Base-by-base conservation (phyloP, 2,329 filamentous ascomycete species). In the Trichoderma harzianum region DNA sequence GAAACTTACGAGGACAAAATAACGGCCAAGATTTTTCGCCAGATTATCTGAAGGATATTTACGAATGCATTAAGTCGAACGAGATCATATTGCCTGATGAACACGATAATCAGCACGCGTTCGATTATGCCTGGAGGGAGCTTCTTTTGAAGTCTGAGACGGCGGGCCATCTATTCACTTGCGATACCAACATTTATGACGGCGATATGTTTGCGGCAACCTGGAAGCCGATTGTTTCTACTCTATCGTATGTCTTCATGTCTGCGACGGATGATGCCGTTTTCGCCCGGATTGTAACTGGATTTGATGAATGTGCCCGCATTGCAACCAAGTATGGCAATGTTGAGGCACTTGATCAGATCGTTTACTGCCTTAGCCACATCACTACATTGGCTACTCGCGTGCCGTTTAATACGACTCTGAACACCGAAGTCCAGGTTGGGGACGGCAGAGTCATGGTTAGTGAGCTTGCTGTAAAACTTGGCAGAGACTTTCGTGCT, bases 11-110 rank as follows among this genome's bases (percentile, higher is more conserved):
- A 53, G 95, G 95, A 12, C 92, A 96, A 39, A 99, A 99, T 77
- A 90, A 88, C 30, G 93, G 92, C 68, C 88, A 93, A 75, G 91
- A 99, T 78, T 99, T 98, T 79, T 88, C 91, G 7, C 87, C 89
- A 0, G 91, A 95, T 74, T 98, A 95, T 78, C 86, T 99, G 0
- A 89, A 94, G 78, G 89, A 89, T 2, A 97, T 98, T 70, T 99
- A 92, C 78, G 91, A 97, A 76, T 94, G 94, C 0, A 99, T 99
- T 83, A 94, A 92, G 79, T 90, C 90, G 21, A 93, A 96, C 75
- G 96, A 99, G 81, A 99, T 99, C 74, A 98, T 99, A 74, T 84
- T 99, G 26, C 96, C 96, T 0, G 96, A 98, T 75, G 96, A 99
- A 81, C 96, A 98, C 80, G 95, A 98, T 79, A 98, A 97, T 80